Percentiles rank a stretch among this genome's conserved stretches.
Evolutionary conservation across 495 filamentous ascomycete genomes (phyloP).

Genomic region (Achaetomiella virescens): DNA sequence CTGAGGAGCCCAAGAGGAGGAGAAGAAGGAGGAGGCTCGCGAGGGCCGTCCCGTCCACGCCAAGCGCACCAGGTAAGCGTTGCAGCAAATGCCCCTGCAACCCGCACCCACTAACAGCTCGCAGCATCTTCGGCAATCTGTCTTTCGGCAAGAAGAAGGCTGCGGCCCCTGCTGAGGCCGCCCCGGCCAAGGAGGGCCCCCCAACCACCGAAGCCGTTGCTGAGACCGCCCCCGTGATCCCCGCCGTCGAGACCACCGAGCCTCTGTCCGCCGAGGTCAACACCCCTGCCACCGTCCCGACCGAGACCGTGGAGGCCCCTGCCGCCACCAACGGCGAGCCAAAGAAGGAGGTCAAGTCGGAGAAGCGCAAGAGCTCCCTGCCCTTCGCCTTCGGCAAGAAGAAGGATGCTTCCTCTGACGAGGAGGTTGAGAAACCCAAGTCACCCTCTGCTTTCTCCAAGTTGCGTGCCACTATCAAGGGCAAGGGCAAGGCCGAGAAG

Average conservation of each 20-base stretch:
- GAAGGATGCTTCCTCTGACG: slow-evolving; percentile 44
- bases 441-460: slow-evolving; percentile 51
- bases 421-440: slow-evolving; percentile 46
- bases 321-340: slow-evolving; percentile 46
- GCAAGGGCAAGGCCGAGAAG: slow-evolving; percentile 37
- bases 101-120: slow-evolving; percentile 27
- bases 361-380: slow-evolving; percentile 53
- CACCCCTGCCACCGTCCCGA: slow-evolving; percentile 39
- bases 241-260: slow-evolving; percentile 50
- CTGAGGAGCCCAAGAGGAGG: slow-evolving; percentile 28
- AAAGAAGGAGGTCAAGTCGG: slow-evolving; percentile 46
- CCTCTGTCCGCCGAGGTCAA: slow-evolving; percentile 45
- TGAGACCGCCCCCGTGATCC: slow-evolving; percentile 52
- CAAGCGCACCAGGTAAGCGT: slow-evolving; percentile 11
- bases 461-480: slow-evolving; percentile 49
- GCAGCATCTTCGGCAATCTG: slow-evolving; percentile 49
- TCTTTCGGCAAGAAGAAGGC: slow-evolving; percentile 50
- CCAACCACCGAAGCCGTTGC: slow-evolving; percentile 42
- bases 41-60: slow-evolving; percentile 24
- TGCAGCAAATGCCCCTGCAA: too few species aligned
- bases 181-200: slow-evolving; percentile 31
- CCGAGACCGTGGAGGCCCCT: slow-evolving; percentile 38
- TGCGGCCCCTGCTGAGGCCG: slow-evolving; percentile 35
- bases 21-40: slow-evolving; percentile 31
- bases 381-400: slow-evolving; percentile 52